Base-by-base conservation (phyloP, 176 grass and related monocot species). In the Avena atlantica region DNA sequence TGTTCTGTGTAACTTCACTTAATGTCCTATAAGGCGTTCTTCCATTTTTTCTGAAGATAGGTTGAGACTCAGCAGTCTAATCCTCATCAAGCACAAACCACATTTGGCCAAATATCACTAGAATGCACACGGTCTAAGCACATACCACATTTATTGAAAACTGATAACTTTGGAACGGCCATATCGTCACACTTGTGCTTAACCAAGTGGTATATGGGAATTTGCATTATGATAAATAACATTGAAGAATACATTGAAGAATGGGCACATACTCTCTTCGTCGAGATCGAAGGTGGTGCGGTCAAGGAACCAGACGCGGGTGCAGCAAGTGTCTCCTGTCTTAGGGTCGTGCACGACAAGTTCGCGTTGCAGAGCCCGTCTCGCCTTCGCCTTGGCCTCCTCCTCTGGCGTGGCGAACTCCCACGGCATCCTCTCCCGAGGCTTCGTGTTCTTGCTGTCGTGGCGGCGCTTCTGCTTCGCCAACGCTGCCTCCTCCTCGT, bases 291-390 rank as follows among this genome's bases (percentile, higher is more conserved):
- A 61, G 3, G 9, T 79, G 66, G 0, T 21, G 85, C 59, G 27
- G 37, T 73, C 52, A 45, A 59, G 4, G 2, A 62, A 81, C 66
- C 65, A 72, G 59, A 61, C 19, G 29, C 25, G 76, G 23, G 6
- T 86, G 85, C 60, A 86, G 51, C 0, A 70, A 53, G 36, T 20
- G 0, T 3, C 13, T 7, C 76, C 53, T 23, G 44, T 23, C 65
- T 86, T 86, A 53, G 85, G 76, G 12, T 78, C 73, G 31, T 40
- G 14, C 53, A 70, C 84, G 75, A n/a, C 25, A 21, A 79, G 52
- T 15, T 71, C n/a, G 1, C 56, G 1, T 12, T 10, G 9, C 65
- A 60, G 57, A 29, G 23, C 77, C 0, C 0, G 0, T 0, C 21
- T 27, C 49, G 2, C 10, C 61, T 12, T 16, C 16, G 6, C 7